A percentile compares a stretch with the other conserved stretches of the same genome.
Conservation (phyloP, 139 green algal species). For the Volvox africanus region DNA sequence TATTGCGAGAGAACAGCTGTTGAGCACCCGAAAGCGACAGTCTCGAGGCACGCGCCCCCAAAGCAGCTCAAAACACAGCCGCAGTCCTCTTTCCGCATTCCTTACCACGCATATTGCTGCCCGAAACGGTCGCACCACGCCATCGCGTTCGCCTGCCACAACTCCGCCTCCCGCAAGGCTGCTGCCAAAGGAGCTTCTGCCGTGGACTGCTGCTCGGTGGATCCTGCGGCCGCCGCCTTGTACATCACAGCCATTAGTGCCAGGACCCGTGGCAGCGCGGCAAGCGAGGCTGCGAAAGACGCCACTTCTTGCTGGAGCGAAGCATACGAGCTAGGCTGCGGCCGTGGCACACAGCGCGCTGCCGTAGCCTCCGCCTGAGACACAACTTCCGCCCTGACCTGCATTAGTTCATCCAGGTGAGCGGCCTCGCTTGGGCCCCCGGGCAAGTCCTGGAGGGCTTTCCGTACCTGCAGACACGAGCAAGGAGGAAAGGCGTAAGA, state of each 20-base stretch:
- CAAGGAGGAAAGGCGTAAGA: too few relatives aligned
- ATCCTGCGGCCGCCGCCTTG: not conserved
- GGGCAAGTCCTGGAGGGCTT: conserved; percentile 69
- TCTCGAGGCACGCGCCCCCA: too few relatives aligned
- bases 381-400: not conserved
- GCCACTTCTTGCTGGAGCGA: conserved; percentile 66
- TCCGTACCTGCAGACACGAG: conserved; percentile 52
- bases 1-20: too few relatives aligned
- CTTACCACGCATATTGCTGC: conserved; percentile 60
- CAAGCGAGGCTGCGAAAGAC: conserved; percentile 58
- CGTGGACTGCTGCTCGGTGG: conserved; percentile 28
- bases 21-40: too few relatives aligned
- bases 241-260: conserved; percentile 46
- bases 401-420: conserved; percentile 52
- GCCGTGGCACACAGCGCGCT: conserved; percentile 75
- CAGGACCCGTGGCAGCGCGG: conserved; percentile 41
- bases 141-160: conserved; percentile 67
- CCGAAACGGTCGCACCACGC: conserved; percentile 68
- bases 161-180: conserved; percentile 52
- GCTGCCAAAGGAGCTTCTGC: not conserved
- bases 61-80: too few relatives aligned
- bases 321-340: conserved; percentile 79
- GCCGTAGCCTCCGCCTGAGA: conserved; percentile 27
- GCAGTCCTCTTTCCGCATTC: not conserved
- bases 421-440: conserved; percentile 69